Base-by-base conservation (phyloP, 148 eudicot genomes). In the Oxyria digyna region DNA sequence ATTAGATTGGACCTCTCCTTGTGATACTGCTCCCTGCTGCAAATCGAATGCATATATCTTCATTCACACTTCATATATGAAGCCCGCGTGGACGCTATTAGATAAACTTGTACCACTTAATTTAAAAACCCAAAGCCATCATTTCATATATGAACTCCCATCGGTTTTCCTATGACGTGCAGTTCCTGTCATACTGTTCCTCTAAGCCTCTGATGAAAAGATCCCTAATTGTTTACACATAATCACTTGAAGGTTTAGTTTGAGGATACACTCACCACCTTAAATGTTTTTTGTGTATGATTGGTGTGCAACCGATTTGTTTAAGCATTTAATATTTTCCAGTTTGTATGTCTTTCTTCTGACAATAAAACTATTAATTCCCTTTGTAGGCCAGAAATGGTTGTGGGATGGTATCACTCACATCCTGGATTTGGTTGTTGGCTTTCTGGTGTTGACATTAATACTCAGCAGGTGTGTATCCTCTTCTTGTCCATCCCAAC, bases 401-500 rank as follows among this genome's bases (percentile, higher is more conserved):
- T 84, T 67, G 87, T 81, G 48, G 87, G 87, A 54, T 81, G 85
- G 87, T 86, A 86, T 67, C 90, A 86, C 73, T 86, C 87, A 33
- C 90, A 86, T 76, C 90, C 87, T 69, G 90, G 90, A 64, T 86
- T 86, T 74, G 90, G 85, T 64, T 84, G 87, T 48, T 86, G 90
- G 90, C 85, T 83, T 8, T 86, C 90, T 64, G 87, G 90, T 18
- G 87, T 86, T 57, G 90, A 86, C 79, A 86, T 86, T 35, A 86
- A 86, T 46, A 83, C 90, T 65, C 87, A 84, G 71, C 87, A 84
- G 85, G 87, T 84, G 21, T 31, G 69, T 10, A 59, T 29, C 65
- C 62, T 59, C 10, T 59, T 59, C 10, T 31, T 38, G 37, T 15
- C 37, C 37, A 6, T 38, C 20, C 33, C 10, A 4, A 8, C 29